phyloP scores from a whole-genome alignment of 176 grass and related monocot genomes.

The Otatea glauca region DNA sequence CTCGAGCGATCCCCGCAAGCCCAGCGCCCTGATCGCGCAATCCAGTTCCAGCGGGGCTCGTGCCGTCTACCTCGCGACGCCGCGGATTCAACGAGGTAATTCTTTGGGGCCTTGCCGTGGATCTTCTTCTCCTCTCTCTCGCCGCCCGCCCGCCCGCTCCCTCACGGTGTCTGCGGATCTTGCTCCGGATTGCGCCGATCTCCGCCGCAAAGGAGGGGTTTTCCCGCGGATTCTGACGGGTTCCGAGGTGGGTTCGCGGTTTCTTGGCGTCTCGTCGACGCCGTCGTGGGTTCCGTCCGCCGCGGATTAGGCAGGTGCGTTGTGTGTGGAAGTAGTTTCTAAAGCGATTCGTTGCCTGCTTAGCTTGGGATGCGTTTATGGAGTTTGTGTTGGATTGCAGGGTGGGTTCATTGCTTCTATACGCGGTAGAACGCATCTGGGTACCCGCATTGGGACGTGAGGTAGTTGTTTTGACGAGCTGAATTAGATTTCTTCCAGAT shows the following conservation, averaged over 20 bases:
- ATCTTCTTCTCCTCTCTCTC: not conserved
- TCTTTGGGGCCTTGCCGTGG: not conserved
- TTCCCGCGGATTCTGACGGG: not conserved
- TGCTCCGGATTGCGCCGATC: not conserved
- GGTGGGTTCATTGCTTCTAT: not conserved
- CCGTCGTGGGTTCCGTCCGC: not conserved
- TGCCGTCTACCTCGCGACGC: not conserved
- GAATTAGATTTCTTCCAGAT: constrained; percentile 30
- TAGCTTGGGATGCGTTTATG: not conserved
- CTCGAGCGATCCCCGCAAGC: not conserved
- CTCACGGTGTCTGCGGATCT: constrained; percentile 34
- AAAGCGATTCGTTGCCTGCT: not conserved
- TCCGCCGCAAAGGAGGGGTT: not conserved
- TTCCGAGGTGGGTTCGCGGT: not conserved
- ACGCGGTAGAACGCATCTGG: not conserved
- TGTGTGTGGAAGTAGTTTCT: not conserved
- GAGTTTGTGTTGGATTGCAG: not conserved
- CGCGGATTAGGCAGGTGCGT: constrained; percentile 24
- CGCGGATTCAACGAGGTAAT: constrained; percentile 23
- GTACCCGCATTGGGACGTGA: constrained; percentile 39
- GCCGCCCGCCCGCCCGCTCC: not conserved
- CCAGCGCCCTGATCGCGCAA: no score
- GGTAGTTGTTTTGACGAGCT: not conserved
- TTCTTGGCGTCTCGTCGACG: not conserved
- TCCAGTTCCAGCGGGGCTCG: not conserved